Percentiles rank a stretch among this genome's conserved stretches.
Evolutionary conservation across 2,329 filamentous ascomycete species (phyloP).

Genomic region (Talaromyces rugulosus): DNA sequence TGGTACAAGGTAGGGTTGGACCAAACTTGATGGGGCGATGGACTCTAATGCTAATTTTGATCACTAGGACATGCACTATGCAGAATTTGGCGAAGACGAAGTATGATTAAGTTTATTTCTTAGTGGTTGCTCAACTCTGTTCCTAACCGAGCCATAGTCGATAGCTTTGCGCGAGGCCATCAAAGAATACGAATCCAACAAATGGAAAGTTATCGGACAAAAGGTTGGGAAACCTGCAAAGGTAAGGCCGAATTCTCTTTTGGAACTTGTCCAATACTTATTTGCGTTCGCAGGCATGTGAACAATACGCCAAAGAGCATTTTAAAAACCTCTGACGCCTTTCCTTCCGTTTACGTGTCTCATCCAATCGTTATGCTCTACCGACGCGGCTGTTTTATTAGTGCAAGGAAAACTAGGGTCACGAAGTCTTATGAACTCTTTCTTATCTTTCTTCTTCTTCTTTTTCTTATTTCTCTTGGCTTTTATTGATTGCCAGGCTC

Average conservation of each 20-base stretch:
- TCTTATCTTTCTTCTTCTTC: background rate
- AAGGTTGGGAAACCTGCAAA: constrained; percentile 98
- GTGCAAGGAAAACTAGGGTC: background rate
- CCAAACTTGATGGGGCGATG: background rate
- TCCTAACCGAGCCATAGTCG: constrained; percentile 26
- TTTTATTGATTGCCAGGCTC: constrained; percentile 9
- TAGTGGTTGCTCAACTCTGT: background rate
- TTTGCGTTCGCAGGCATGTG: constrained; percentile 59
- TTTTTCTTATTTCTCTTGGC: constrained; percentile 1
- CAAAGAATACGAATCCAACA: constrained; percentile 97
- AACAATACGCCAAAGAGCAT: constrained; percentile 95
- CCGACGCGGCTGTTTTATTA: background rate
- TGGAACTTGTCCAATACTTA: background rate
- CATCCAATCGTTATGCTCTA: background rate
- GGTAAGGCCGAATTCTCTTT: constrained; percentile 45
- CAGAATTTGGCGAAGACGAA: constrained; percentile 96
- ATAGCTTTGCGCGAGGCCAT: constrained; percentile 75
- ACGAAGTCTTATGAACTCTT: background rate
- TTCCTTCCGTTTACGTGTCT: background rate
- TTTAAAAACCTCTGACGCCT: constrained; percentile 51
- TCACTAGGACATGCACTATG: constrained; percentile 88
- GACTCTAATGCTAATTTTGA: background rate
- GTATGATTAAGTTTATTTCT: constrained; percentile 48
- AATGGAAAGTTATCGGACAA: constrained; percentile 95
- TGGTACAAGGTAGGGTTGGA: constrained; percentile 83